A percentile compares a stretch with the other conserved stretches of the same genome.
These are phyloP conservation scores for Paragyromitra xinjiangensis DNA, from an alignment of 495 filamentous ascomycete species.

Conservation along the genomic window DNA sequence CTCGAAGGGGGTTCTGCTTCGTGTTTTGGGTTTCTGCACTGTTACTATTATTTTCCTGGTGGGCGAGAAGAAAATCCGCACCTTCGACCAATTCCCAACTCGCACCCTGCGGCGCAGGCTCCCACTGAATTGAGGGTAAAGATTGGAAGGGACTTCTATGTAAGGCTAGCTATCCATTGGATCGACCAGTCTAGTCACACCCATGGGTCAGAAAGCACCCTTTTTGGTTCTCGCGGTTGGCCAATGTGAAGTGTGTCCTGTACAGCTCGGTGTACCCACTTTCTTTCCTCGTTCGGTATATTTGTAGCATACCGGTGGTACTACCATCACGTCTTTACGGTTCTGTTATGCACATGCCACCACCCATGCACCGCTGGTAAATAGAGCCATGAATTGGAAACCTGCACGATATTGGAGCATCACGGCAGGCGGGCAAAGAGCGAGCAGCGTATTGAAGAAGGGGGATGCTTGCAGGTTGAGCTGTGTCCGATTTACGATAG, in stretches of 20 bases:
- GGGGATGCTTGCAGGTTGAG: slow-evolving; percentile 47
- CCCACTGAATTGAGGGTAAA: slow-evolving; percentile 34
- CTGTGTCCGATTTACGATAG: slow-evolving; percentile 43
- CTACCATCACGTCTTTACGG: slow-evolving; percentile 40
- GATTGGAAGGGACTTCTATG: slow-evolving; percentile 44
- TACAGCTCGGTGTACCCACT: slow-evolving; percentile 6
- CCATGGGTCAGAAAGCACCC: slow-evolving; percentile 15
- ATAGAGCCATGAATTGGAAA: slow-evolving; percentile 34
- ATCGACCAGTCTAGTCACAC: slow-evolving; percentile 31
- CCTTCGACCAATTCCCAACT: slow-evolving; percentile 44
- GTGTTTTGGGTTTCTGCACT: slow-evolving; percentile 49
- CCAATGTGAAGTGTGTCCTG: slow-evolving; percentile 24
- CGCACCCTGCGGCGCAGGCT: slow-evolving; percentile 29
- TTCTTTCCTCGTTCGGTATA: slow-evolving; percentile 28
- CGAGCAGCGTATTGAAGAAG: slow-evolving; percentile 39
- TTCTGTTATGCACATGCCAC: slow-evolving; percentile 30
- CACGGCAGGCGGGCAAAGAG: slow-evolving; percentile 26
- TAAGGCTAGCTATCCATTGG: slow-evolving; percentile 45
- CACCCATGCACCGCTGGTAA: slow-evolving; percentile 38
- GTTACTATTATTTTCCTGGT: slow-evolving; percentile 24
- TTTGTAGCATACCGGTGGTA: slow-evolving; percentile 37
- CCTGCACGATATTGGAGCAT: slow-evolving; percentile 36
- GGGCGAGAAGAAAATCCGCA: slow-evolving; percentile 45
- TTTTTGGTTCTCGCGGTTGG: slow-evolving; percentile 15
- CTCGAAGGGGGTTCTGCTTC: slow-evolving; percentile 45